Evolutionary conservation across 2,329 filamentous ascomycete genomes (phyloP).

Genomic region (Epichloe gansuensis): DNA sequence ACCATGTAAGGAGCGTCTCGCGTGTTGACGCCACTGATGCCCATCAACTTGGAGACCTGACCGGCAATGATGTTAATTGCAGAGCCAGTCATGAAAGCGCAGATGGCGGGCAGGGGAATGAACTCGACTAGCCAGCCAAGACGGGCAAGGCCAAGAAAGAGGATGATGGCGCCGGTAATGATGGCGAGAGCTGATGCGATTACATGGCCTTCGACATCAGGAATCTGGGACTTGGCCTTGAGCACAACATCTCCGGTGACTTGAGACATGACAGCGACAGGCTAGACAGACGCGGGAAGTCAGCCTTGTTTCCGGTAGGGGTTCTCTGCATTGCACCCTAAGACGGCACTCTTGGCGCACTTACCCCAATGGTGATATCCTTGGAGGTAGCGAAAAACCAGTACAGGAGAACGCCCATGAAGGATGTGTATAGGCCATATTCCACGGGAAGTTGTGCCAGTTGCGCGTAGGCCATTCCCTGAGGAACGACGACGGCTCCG

Average conservation of each 20-base stretch:
- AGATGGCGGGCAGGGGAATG: constrained; percentile 39
- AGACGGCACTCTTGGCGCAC: constrained; percentile 17
- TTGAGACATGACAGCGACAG: constrained; percentile 41
- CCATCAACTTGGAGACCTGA: constrained; percentile 38
- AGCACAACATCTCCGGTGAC: constrained; percentile 37
- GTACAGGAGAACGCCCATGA: constrained; percentile 89
- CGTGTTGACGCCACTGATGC: constrained; percentile 37
- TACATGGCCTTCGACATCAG: constrained; percentile 27
- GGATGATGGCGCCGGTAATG: constrained; percentile 36
- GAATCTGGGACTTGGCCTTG: constrained; percentile 24
- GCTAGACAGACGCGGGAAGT: constrained; percentile 25
- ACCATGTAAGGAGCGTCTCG: constrained; percentile 34
- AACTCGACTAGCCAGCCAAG: constrained; percentile 43
- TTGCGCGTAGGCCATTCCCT: constrained; percentile 41
- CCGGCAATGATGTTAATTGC: constrained; percentile 37
- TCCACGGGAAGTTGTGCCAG: constrained; percentile 35
- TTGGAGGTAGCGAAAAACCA: constrained; percentile 99
- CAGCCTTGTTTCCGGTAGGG: background rate
- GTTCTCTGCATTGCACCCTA: background rate
- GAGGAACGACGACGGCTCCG: constrained; percentile 41
- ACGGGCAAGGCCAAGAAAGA: constrained; percentile 35
- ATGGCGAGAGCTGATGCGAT: constrained; percentile 36
- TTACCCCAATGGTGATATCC: constrained; percentile 71
- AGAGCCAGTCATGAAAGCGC: constrained; percentile 43
- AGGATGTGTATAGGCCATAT: constrained; percentile 57